Evolutionary conservation across 75 land plant species (phyloP), one percentile per base, ranked within the genome.

Genomic region (Isoetes taiwanensis): DNA sequence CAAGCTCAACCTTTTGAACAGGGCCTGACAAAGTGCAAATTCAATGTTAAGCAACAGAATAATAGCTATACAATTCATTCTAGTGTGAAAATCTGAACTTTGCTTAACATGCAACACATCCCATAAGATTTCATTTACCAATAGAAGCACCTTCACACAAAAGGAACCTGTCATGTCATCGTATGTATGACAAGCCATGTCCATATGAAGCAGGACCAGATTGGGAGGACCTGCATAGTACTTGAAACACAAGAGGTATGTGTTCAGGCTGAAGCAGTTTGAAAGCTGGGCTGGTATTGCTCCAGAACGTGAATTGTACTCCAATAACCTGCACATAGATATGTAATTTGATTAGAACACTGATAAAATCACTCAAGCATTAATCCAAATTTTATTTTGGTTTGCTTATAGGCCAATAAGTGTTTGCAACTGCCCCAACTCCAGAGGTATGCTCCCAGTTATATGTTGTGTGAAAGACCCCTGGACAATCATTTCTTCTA

Each of bases 111-210:
- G 50, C 16, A 46, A 46, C 4, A 46, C 50, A 23, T 46, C 50
- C 50, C 50, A 46, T 23, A 46, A 19, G 25, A 19, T 46, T 8
- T 23, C 50, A n/a, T 46, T 46, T 16, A 19, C 50, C 50, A 46
- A 46, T 8, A 8, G 50, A 46, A 8, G 50, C 50, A 19, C 50
- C 50, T 5, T 23, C 25, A 8, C 50, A 19, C 4, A 46, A 19
- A 19, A 46, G 16, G 50, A 46, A 46, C 12, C 50, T 5, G 16
- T 46, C 50, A 46, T n/a, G 25, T 46, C 50, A 19, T 46, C 50
- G 50, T 46, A 8, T 5, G 12, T 46, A n/a, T 46, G 50, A n/a
- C 50, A 46, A 6, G 50, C 50, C 50, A 46, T 46, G 50, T 46
- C 50, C 50, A 46, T 46, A 23, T 46, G 50, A 46, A 46, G 50